Evolutionary conservation across 2,329 filamentous ascomycete species (phyloP).

Genomic region (Pyrenochaeta sp.): DNA sequence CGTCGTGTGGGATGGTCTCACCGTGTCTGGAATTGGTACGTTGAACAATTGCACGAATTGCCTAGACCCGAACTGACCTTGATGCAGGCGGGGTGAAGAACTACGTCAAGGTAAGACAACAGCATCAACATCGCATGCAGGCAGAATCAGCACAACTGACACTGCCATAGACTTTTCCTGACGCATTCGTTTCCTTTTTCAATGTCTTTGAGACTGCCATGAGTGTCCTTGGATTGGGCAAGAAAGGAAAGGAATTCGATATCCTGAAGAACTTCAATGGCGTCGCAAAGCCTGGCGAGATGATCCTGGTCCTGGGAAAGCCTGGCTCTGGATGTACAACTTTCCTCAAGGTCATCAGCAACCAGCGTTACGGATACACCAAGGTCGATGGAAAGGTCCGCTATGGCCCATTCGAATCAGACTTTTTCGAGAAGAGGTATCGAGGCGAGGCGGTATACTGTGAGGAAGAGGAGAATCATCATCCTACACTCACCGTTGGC

Average conservation of each 20-base stretch:
- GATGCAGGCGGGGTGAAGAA: constrained; percentile 69
- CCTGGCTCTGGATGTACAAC: constrained; percentile 70
- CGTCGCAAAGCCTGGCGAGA: constrained; percentile 74
- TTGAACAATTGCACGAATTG: neutral
- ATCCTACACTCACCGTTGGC: constrained; percentile 84
- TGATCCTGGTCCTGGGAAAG: constrained; percentile 83
- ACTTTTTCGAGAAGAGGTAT: constrained; percentile 75
- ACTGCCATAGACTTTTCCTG: constrained; percentile 70
- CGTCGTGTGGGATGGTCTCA: constrained; percentile 79
- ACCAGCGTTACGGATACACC: constrained; percentile 67
- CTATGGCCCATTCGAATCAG: constrained; percentile 77
- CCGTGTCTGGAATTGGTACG: constrained; percentile 74
- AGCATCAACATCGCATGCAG: constrained; percentile 18
- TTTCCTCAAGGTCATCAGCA: constrained; percentile 63
- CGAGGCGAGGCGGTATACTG: constrained; percentile 87
- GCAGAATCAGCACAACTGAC: constrained; percentile 13
- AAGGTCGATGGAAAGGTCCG: constrained; percentile 73
- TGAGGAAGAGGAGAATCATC: constrained; percentile 85
- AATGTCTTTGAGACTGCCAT: constrained; percentile 74
- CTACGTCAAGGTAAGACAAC: constrained; percentile 59
- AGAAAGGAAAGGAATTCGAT: constrained; percentile 74
- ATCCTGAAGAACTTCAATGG: constrained; percentile 76
- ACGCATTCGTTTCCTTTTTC: constrained; percentile 79
- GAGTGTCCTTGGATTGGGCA: constrained; percentile 69
- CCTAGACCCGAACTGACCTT: constrained; percentile 3